Evolutionary conservation across 1,284 basidiomycete genomes (phyloP), one percentile per base, ranked within the genome.

Genomic region (Mixia osmundae): DNA sequence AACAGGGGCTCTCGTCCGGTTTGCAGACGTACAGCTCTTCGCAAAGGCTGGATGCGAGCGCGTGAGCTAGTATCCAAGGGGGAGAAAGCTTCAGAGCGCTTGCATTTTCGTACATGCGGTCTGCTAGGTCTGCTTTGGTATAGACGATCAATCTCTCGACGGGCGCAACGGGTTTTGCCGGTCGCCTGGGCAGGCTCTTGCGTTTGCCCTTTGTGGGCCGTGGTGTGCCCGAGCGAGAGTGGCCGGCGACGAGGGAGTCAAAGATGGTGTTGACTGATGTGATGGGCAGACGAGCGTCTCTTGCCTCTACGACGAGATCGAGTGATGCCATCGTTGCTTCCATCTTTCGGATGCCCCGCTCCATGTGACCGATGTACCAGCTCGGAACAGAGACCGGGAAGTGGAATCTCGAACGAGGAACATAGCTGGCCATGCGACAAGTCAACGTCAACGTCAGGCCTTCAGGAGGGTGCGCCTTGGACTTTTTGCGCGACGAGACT

Each of bases 331-430:
- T 65, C 38, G 82, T 62, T 28, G 67, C 60, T 9, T 80, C 77
- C 25, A 91, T 64, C 55, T 70, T 67, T 43, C 72, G 67, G 38
- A 75, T 67, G 47, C 85, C 89, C 52, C 73, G 67, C 55, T 73
- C 74, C 89, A 95, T 97, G 59, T 97, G 89, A 8, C 91, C 89
- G 19, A 80, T 77, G 57, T 78, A 91, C 87, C 87, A 95, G 61
- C 82, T 85, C 36, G 78, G 76, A n/a, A 80, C 55, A 2, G 49
- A 49, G 0, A 47, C 32, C 0, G 64, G 63, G 27, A 61, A 60
- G 0, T 50, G 44, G 46, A 66, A 66, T 40, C n/a, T n/a, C n/a
- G n/a, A n/a, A n/a, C n/a, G n/a, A n/a, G n/a, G n/a, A n/a, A n/a
- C n/a, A n/a, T n/a, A n/a, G n/a, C n/a, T n/a, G n/a, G n/a, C n/a